Evolutionary conservation across 2,329 filamentous ascomycete genomes (phyloP), one percentile per base, ranked within the genome.

Genomic region (Cytospora piceicola): DNA sequence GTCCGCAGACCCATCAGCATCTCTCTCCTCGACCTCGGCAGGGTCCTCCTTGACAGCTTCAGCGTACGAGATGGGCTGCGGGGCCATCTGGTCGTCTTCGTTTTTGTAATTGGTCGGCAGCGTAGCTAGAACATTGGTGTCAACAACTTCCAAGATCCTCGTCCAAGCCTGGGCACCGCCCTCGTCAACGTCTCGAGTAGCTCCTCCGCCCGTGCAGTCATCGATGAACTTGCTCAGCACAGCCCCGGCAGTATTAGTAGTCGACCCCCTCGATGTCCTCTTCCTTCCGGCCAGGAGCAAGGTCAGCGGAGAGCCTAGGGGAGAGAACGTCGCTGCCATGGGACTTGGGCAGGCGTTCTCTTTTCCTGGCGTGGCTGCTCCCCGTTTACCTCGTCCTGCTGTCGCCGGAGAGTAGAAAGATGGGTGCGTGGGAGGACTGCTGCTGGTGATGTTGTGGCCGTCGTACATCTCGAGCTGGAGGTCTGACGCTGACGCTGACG

Each of bases 241-340:
- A 62, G 54, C 29, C 15, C 62, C 65, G 36, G 54, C 62, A 54
- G 46, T 57, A 15, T 39, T 39, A 36, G 54, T 27, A 34, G 52
- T 32, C 34, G 30, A 52, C 53, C 51, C 27, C 14, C 29, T 39
- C 30, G 39, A 30, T 34, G 58, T 22, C 53, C 58, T 11, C 29
- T 29, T 61, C 46, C 59, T 55, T 30, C 61, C 53, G 27, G 42
- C 32, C 32, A 56, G 46, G 17, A 53, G 42, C 42, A 61, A 52
- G 17, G 54, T 34, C n/a, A 22, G 17, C 7, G 53, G 54, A 20
- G 58, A 58, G 15, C 56, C 39, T 29, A 60, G 52, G 7, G 65
- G 53, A 29, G 65, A 67, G 58, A 62, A 61, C 52, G 65, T 27
- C 36, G 49, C 62, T 67, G 65, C 65, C 65, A 67, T 65, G 58